Base-by-base conservation (phyloP, 345 rosid genomes). In the Trapa bicornis region DNA sequence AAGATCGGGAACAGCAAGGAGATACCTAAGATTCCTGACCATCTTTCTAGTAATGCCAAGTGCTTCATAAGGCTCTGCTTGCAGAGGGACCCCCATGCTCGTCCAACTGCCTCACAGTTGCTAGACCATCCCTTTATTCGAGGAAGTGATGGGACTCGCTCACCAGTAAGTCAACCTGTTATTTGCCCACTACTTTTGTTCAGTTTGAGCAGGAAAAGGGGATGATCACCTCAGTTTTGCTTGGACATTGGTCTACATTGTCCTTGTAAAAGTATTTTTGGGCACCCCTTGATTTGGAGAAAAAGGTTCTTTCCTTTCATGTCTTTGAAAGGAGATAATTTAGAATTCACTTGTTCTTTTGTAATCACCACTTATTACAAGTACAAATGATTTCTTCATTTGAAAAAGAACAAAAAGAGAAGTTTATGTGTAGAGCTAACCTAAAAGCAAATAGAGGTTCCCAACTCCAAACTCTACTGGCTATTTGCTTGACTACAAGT, bases 1-100 rank as follows among this genome's bases (percentile, higher is more conserved):
- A 94, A 94, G 77, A 94, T 94, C 33, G 96, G 99, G 71, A 94
- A 91, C 82, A 91, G 99, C 80, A 88, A 80, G 81, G 99, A 94
- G 70, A 79, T 82, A 65, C 99, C 99, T 22, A 90, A 91, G 47
- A 91, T 94, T 69, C 99, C 99, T 43, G 86, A 88, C 71, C 84
- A 80, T 70, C 96, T 94, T 67, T 94, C 99, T n/a, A 82, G 74
- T 62, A 92, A 94, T 68, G 95, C 95, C 53, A 91, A 89, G 77
- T 76, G 68, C 76, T 91, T 94, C 72, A 69, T 94, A 72, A 83
- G 79, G 80, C 84, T 79, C 37, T 94, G 99, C 78, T 78, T 94
- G 78, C 99, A 88, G 65, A 85, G 99, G 41, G 95, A 91, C 37
- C 95, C 97, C 10, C 74, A 81, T 61, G 77, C 82, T 33, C 97